phyloP scores from a whole-genome alignment of 2,329 filamentous ascomycete genomes.

The Aureobasidium sp. region DNA sequence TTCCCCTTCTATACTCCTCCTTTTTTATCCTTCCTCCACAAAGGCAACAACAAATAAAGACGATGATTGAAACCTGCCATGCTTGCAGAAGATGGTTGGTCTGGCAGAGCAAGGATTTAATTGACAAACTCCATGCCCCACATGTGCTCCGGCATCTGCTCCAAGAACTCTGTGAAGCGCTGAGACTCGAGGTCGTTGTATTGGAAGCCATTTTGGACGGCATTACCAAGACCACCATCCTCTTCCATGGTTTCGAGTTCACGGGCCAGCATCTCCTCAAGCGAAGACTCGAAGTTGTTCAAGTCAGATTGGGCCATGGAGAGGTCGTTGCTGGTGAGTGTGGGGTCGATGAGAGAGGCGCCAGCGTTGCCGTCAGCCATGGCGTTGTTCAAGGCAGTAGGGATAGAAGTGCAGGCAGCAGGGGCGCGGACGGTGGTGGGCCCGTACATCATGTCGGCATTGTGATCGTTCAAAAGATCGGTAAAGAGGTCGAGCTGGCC shows the following conservation, averaged over 20 bases:
- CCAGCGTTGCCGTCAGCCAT: not conserved
- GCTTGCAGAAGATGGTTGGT: not conserved
- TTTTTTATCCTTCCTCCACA: not conserved
- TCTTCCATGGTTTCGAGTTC: conserved; percentile 12
- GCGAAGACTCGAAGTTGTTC: conserved; percentile 6
- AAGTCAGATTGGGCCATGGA: conserved; percentile 4
- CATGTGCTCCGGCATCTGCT: conserved; percentile 16
- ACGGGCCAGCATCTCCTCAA: conserved; percentile 6
- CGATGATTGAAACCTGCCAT: not conserved
- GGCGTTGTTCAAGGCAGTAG: not conserved
- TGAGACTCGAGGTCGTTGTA: conserved; percentile 14
- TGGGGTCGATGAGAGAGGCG: not conserved
- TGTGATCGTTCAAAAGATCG: conserved; percentile 12
- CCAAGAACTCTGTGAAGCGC: conserved; percentile 15
- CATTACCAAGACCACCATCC: not conserved
- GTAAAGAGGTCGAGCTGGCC: conserved; percentile 12
- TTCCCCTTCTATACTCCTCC: not conserved
- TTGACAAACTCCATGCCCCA: conserved; percentile 17
- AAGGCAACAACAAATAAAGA: not conserved
- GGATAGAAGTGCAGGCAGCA: not conserved
- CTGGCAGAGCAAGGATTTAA: not conserved
- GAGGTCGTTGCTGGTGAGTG: not conserved
- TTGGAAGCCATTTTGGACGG: not conserved
- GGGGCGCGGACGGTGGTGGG: not conserved
- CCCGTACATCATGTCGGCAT: not conserved